Conservation (phyloP, 1,284 basidiomycete species). For the Heterobasidion irregulare region DNA sequence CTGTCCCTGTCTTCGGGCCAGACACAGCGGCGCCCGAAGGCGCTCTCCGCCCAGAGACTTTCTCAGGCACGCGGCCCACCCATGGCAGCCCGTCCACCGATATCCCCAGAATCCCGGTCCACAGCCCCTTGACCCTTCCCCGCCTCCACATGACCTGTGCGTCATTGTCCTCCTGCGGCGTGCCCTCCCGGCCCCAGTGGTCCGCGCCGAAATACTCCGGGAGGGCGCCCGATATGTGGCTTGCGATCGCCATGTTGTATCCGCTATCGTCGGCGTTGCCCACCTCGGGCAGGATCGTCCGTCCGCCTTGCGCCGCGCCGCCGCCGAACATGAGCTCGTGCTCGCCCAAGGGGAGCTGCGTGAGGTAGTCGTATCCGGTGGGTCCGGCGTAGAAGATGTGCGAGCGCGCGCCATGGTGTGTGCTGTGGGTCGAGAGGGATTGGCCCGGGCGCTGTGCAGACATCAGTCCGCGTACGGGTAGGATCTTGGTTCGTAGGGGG, state of each 20-base stretch:
- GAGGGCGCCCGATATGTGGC: constrained; percentile 30
- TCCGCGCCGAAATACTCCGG: constrained; percentile 34
- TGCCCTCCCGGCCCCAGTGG: constrained; percentile 29
- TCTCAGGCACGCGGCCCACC: constrained; percentile 34
- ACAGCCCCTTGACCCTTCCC: constrained; percentile 36
- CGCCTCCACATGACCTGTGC: constrained; percentile 20
- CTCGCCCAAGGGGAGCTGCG: constrained; percentile 46
- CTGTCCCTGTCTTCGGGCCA: background rate
- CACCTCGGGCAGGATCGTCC: constrained; percentile 27
- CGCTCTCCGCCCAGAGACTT: constrained; percentile 23
- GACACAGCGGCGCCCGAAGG: constrained; percentile 3
- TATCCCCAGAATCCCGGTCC: constrained; percentile 46
- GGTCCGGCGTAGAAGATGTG: constrained; percentile 51
- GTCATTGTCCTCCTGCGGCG: constrained; percentile 10
- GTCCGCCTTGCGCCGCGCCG: constrained; percentile 28
- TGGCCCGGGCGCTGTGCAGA: constrained; percentile 52
- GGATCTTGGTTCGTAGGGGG: constrained; percentile 33
- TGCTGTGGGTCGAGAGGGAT: constrained; percentile 15
- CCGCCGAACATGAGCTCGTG: constrained; percentile 60
- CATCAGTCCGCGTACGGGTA: constrained; percentile 57
- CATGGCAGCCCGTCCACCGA: constrained; percentile 35
- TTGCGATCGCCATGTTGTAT: constrained; percentile 23
- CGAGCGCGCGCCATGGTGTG: constrained; percentile 32
- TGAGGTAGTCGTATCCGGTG: constrained; percentile 60
- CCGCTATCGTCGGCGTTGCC: constrained; percentile 34